phyloP scores from a whole-genome alignment of 352 stramenopile genomes.

The Phytophthora citricola region DNA sequence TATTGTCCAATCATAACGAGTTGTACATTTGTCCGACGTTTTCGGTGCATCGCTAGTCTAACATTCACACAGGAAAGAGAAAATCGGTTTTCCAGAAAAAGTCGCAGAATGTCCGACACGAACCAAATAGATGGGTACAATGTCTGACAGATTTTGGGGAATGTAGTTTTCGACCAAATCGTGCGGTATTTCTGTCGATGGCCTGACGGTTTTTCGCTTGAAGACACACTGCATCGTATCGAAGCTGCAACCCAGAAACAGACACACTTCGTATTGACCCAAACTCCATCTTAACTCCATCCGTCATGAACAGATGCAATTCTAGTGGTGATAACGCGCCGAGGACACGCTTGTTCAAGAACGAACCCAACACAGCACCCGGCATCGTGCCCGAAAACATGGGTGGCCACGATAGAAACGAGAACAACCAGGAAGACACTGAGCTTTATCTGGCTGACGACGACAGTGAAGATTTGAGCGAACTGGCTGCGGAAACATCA shows the following conservation, averaged over 20 bases:
- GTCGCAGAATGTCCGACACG: too few species aligned
- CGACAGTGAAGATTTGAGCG: constrained; percentile 26
- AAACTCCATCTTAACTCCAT: constrained; percentile 1
- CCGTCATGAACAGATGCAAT: constrained; percentile 22
- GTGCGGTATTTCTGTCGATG: constrained; percentile 31
- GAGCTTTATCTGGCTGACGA: constrained; percentile 22
- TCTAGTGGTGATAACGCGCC: background rate
- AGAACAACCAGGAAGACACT: constrained; percentile 25
- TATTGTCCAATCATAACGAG: too few species aligned
- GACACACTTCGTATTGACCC: constrained; percentile 1
- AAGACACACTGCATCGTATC: constrained; percentile 12
- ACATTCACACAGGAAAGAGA: too few species aligned
- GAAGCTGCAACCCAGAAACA: constrained; percentile 1
- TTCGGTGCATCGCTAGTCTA: too few species aligned
- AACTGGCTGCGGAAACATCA: constrained; percentile 28
- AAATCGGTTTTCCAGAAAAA: too few species aligned
- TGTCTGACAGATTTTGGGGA: too few species aligned
- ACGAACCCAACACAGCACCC: background rate
- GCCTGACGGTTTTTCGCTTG: constrained; percentile 14
- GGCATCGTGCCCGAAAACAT: background rate
- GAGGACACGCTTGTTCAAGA: constrained; percentile 9
- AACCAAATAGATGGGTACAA: too few species aligned
- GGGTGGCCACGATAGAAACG: constrained; percentile 14
- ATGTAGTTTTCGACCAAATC: too few species aligned
- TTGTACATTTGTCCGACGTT: too few species aligned